Base-by-base conservation (phyloP, 768 basidiomycete species). In the Rhizopogon sp. region DNA sequence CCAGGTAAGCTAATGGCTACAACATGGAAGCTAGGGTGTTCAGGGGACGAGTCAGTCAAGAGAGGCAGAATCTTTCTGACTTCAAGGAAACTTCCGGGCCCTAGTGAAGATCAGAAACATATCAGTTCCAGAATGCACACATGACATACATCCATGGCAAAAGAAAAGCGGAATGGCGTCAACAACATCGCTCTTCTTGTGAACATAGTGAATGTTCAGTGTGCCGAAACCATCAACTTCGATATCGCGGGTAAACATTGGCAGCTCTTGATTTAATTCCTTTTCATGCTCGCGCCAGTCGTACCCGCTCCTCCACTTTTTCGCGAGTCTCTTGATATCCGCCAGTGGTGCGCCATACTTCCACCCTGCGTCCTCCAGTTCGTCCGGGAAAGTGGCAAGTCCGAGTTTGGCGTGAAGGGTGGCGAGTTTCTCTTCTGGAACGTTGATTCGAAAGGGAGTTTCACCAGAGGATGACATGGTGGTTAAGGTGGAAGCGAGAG, bases 21-120 rank as follows among this genome's bases (percentile, higher is more conserved):
- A 17, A 87, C 81, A 58, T 86, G 82, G 63, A 87, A 87, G 49
- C 75, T 79, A 1, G 83, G 83, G 4, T 79, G 71, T 0, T 72
- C 67, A 2, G 70, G 52, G 1, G 74, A 71, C 0, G 67, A 64
- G 20, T 72, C 65, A 0, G 76, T 71, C 56, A 88, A 67, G 4
- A 83, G 61, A 3, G 83, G 81, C 1, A 87, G 65, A 5, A 86
- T 69, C 69, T 85, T 85, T 43, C 71, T 64, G 7, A 76, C 79
- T 67, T 86, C 83, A 20, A 79, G 52, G 62, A 84, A 82, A 53
- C 77, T 74, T 53, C 84, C 84, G 0, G 83, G 83, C 85, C 85
- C 83, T 83, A 56, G 11, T 14, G 13, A n/a, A n/a, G 8, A 9
- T 31, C 31, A 31, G 31, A 31, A 9, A 31, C 9, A 31, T 6